Percentiles rank a stretch among this genome's conserved stretches.
phyloP scores from a whole-genome alignment of 352 stramenopile species.

The Globisporangium lucens region DNA sequence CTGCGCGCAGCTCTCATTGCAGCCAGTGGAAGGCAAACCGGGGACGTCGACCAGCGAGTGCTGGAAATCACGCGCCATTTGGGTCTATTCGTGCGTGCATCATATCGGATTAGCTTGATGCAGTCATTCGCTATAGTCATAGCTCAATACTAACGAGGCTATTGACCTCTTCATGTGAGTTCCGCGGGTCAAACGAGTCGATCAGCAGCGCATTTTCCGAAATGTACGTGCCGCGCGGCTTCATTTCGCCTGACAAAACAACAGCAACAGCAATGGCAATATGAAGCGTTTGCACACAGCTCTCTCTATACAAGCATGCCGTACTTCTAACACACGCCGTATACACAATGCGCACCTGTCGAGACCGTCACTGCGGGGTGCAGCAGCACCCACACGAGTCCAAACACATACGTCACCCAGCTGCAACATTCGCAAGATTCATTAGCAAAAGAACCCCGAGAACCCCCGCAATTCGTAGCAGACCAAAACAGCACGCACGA shows the following conservation, averaged over 20 bases:
- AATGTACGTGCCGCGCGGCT: constrained; percentile 84
- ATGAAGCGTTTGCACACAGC: neutral
- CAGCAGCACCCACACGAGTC: constrained; percentile 72
- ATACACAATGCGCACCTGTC: constrained; percentile 35
- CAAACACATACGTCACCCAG: constrained; percentile 65
- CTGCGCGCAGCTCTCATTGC: constrained; percentile 38
- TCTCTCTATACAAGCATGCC: neutral
- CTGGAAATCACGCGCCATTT: constrained; percentile 26
- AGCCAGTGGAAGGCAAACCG: constrained; percentile 30
- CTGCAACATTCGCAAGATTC: constrained; percentile 24
- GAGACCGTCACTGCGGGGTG: constrained; percentile 77
- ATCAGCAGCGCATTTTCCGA: constrained; percentile 87
- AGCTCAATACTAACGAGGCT: neutral
- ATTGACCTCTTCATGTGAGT: constrained; percentile 33
- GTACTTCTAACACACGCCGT: neutral
- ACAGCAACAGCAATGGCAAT: neutral
- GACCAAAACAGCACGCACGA: neutral
- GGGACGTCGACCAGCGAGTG: constrained; percentile 34
- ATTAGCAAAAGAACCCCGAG: neutral
- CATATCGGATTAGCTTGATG: neutral
- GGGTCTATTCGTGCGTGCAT: neutral
- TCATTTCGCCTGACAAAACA: constrained; percentile 48
- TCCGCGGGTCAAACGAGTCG: constrained; percentile 58
- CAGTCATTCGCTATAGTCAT: neutral
- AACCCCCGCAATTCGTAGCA: neutral